phyloP scores from a whole-genome alignment of 2,329 filamentous ascomycete genomes.

The Penicillium digitatum region DNA sequence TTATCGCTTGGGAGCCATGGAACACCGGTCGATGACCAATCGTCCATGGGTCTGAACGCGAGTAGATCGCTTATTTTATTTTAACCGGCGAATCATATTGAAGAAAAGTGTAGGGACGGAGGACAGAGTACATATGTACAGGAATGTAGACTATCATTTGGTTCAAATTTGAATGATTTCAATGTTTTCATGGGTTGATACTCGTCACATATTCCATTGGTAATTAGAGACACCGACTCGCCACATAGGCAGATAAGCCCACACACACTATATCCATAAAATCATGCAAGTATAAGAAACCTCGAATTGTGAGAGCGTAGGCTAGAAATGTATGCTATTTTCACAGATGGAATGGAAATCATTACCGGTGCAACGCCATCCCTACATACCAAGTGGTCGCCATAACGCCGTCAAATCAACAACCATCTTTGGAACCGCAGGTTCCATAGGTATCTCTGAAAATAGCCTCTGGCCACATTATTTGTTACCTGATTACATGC shows the following conservation, averaged over 20 bases:
- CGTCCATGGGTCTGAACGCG: not conserved
- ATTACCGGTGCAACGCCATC: slow-evolving; percentile 23
- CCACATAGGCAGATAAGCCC: not conserved
- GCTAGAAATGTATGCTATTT: not conserved
- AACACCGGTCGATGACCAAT: not conserved
- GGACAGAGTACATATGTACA: not conserved
- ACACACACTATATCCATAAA: not conserved
- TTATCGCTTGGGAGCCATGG: slow-evolving; percentile 19
- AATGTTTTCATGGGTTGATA: not conserved
- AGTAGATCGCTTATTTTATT: not conserved
- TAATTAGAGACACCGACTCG: not conserved
- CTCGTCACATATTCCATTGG: not conserved
- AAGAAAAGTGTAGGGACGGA: not conserved
- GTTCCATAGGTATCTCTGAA: slow-evolving; percentile 13
- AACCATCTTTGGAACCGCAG: not conserved
- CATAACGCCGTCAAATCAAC: slow-evolving; percentile 21
- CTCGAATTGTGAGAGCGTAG: not conserved
- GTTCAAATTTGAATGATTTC: not conserved
- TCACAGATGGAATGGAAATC: slow-evolving; percentile 24
- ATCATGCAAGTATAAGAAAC: not conserved
- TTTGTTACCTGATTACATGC: slow-evolving; percentile 20
- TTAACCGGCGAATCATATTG: not conserved
- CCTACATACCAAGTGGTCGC: slow-evolving; percentile 30
- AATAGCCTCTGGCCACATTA: slow-evolving; percentile 12
- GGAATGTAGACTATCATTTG: not conserved